phyloP scores from a whole-genome alignment of 2,329 filamentous ascomycete species.

The Meredithiella fracta region DNA sequence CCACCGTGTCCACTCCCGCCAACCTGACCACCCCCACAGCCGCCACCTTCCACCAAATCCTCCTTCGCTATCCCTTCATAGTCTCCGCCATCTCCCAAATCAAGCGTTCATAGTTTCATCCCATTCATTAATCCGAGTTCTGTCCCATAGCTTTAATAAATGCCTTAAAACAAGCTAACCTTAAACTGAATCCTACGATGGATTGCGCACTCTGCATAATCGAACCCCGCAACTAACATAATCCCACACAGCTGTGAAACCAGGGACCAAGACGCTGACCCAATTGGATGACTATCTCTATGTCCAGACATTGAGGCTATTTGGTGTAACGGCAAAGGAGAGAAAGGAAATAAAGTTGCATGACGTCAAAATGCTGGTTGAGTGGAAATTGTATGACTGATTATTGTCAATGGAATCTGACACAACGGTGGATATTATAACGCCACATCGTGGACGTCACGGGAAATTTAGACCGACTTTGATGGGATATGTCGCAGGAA shows the following conservation, averaged over 20 bases:
- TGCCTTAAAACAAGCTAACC: too few relatives aligned
- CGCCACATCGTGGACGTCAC: constrained; percentile 30
- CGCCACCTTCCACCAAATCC: constrained; percentile 2
- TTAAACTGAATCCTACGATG: background rate
- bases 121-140: too few relatives aligned
- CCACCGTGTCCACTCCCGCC: background rate
- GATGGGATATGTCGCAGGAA: constrained; percentile 48
- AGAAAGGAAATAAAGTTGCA: constrained; percentile 32
- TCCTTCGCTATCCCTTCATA: constrained; percentile 8
- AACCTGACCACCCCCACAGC: constrained; percentile 5
- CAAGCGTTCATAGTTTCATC: constrained; percentile 6
- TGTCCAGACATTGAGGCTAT: constrained; percentile 30
- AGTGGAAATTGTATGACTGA: constrained; percentile 55
- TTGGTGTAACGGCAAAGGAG: constrained; percentile 22
- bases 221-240: background rate
- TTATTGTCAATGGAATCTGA: background rate
- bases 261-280: constrained; percentile 33
- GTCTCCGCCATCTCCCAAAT: constrained; percentile 6
- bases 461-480: constrained; percentile 46
- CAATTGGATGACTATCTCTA: constrained; percentile 47
- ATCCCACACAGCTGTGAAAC: constrained; percentile 20
- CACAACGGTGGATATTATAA: background rate
- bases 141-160: too few relatives aligned
- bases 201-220: background rate
- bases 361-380: constrained; percentile 43